These are phyloP conservation scores for barrel medic (Medicago truncatula) DNA, from an alignment of 306 rosid genomes.

Conservation along the genomic window DNA sequence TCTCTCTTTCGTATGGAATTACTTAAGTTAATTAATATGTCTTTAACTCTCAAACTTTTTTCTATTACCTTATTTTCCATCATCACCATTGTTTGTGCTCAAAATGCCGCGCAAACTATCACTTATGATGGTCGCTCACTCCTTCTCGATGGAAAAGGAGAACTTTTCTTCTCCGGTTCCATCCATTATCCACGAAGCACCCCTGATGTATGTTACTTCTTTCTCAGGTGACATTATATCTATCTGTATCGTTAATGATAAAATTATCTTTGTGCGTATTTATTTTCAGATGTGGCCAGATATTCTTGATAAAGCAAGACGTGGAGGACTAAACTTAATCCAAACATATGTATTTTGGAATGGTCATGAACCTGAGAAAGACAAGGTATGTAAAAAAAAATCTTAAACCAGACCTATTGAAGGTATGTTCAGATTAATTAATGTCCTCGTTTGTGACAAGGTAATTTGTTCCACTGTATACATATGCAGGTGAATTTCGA, in stretches of 20 bases:
- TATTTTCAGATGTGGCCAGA: conserved; percentile 81
- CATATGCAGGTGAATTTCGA: conserved; percentile 57
- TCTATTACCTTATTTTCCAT: conserved; percentile 20
- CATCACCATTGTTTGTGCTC: conserved; percentile 13
- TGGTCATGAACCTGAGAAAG: conserved; percentile 74
- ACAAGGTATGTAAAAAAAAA: conserved; percentile 53
- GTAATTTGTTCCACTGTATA: conserved; percentile 21
- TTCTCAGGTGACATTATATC: conserved; percentile 14
- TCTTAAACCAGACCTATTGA: not conserved
- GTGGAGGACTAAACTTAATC: conserved; percentile 79
- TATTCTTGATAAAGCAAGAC: conserved; percentile 63
- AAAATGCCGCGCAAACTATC: not conserved
- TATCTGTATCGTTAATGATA: not conserved
- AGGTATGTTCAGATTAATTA: not conserved
- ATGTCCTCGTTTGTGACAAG: not conserved
- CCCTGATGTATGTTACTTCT: conserved; percentile 56
- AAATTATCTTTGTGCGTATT: not conserved
- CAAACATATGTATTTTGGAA: conserved; percentile 97
- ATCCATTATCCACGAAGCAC: conserved; percentile 87
- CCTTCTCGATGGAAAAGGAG: conserved; percentile 58
- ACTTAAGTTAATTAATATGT: not conserved
- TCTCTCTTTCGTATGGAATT: not conserved
- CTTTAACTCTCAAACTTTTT: conserved; percentile 30
- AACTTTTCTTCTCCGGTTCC: conserved; percentile 84
- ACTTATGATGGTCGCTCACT: conserved; percentile 52